Conservation (phyloP, 768 basidiomycete genomes). For the Crucibulum laeve region DNA sequence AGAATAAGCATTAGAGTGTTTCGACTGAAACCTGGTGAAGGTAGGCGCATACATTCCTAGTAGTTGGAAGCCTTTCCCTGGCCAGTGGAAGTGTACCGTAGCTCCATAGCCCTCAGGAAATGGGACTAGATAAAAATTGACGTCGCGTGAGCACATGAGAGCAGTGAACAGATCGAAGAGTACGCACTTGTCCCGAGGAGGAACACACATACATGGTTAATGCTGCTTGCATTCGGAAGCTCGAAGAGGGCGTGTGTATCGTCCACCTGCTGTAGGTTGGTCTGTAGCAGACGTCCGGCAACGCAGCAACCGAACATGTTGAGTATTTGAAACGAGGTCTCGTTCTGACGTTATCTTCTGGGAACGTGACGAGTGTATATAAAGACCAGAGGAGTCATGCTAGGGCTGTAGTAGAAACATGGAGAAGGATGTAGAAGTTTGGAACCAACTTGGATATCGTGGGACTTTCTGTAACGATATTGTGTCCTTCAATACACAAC, state of each 20-base stretch:
- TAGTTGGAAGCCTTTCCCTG: conserved; percentile 81
- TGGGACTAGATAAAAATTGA: conserved; percentile 39
- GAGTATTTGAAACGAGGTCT: no score
- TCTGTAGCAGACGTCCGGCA: conserved; percentile 75
- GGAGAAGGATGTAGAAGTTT: no score
- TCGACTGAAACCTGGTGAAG: not conserved
- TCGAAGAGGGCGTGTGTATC: conserved; percentile 81
- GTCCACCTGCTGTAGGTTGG: conserved; percentile 77
- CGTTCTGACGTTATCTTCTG: no score
- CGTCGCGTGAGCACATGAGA: not conserved
- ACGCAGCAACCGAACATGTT: conserved; percentile 83
- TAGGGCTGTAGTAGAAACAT: no score
- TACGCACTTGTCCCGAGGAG: conserved; percentile 68
- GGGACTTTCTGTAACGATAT: no score
- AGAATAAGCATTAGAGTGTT: not conserved
- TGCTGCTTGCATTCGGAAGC: conserved; percentile 61
- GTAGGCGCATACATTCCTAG: conserved; percentile 68
- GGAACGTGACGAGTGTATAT: no score
- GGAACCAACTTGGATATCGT: no score
- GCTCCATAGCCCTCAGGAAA: conserved; percentile 85
- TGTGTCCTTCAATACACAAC: no score
- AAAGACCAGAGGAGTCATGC: no score
- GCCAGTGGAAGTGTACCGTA: conserved; percentile 84
- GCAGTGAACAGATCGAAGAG: not conserved
- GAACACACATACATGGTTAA: conserved; percentile 87